Base-by-base conservation (phyloP, 257 asterid species). In the Lavandula angustifolia region DNA sequence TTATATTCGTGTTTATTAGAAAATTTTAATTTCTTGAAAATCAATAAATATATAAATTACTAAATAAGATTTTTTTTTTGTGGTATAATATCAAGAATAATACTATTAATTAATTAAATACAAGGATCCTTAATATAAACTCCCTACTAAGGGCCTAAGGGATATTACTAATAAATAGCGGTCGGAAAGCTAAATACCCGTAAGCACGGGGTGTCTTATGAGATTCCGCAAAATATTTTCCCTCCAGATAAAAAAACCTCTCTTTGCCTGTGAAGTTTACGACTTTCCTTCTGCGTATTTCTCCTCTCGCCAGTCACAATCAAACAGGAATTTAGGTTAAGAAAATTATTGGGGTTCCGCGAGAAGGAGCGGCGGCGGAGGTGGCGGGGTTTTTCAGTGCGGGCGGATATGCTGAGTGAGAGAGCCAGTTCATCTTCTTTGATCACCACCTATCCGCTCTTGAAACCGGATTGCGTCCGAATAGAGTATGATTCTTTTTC, bases 401-500 rank as follows among this genome's bases (percentile, higher is more conserved):
- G 53, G 66, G 79, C 48, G 50, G 89, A 78, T 72, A 40, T 12
- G 54, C 74, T 78, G 64, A 82, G 85, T 41, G 77, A 61, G 3
- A 63, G 80, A 82, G 87, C 73, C 89, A 85, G 68, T 80, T 83
- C 32, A 82, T 82, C 16, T 85, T 89, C 27, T 85, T 85, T 63
- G 92, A 85, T 65, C 89, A 85, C 64, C 88, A 89, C 14, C 89
- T 85, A 62, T 85, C 92, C 32, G 79, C 89, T 33, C 87, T 85
- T 14, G 89, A 85, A 72, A 80, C 85, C 69, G 92, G 89, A 70
- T 82, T 85, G 92, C 83, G 92, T 40, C 92, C 92, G 4, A 85
- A 89, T 6, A 89, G 82, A 72, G 92, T 80, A 71, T 9, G 3
- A 3, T 31, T 60, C 40, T 13, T 60, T 33, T 57, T 43, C 60